Evolutionary conservation across 2,329 filamentous ascomycete species (phyloP).

Genomic region (Fusarium piperis): DNA sequence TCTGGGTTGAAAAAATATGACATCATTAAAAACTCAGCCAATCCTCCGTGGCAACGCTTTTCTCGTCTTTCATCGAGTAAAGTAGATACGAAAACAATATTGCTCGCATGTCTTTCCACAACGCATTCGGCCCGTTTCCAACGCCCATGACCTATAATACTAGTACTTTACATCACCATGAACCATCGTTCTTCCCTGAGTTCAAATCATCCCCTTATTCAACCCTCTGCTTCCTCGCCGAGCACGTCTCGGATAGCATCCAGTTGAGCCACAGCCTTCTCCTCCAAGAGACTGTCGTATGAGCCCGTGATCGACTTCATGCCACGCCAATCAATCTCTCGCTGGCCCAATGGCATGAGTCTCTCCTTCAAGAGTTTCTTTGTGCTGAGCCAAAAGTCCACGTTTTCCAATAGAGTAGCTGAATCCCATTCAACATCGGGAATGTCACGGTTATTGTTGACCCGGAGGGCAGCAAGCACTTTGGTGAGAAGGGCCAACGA

Average conservation of each 20-base stretch:
- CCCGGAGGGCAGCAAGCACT: slow-evolving; percentile 74
- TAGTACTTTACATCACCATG: slow-evolving; percentile 37
- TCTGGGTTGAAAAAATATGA: background rate
- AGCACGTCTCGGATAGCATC: slow-evolving; percentile 67
- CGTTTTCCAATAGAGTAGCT: slow-evolving; percentile 77
- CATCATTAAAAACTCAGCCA: slow-evolving; percentile 1
- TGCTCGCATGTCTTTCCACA: slow-evolving; percentile 28
- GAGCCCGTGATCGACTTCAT: slow-evolving; percentile 51
- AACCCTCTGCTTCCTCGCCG: slow-evolving; percentile 59
- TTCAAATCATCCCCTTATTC: slow-evolving; percentile 18
- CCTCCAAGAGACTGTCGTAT: slow-evolving; percentile 75
- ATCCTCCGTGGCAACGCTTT: background rate
- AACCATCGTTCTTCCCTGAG: slow-evolving; percentile 17
- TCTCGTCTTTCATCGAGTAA: slow-evolving; percentile 6
- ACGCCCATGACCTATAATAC: slow-evolving; percentile 38
- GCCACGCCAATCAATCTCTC: slow-evolving; percentile 72
- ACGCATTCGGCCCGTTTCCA: slow-evolving; percentile 38
- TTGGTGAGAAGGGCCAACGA: slow-evolving; percentile 79
- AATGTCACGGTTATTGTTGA: slow-evolving; percentile 76
- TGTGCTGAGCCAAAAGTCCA: slow-evolving; percentile 82
- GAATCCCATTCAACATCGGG: slow-evolving; percentile 80
- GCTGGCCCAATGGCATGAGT: slow-evolving; percentile 76
- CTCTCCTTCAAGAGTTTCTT: slow-evolving; percentile 75
- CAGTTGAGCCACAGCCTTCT: slow-evolving; percentile 77
- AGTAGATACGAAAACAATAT: slow-evolving; percentile 14